Conservation (phyloP, 257 asterid species). For the Nicotiana undulata region DNA sequence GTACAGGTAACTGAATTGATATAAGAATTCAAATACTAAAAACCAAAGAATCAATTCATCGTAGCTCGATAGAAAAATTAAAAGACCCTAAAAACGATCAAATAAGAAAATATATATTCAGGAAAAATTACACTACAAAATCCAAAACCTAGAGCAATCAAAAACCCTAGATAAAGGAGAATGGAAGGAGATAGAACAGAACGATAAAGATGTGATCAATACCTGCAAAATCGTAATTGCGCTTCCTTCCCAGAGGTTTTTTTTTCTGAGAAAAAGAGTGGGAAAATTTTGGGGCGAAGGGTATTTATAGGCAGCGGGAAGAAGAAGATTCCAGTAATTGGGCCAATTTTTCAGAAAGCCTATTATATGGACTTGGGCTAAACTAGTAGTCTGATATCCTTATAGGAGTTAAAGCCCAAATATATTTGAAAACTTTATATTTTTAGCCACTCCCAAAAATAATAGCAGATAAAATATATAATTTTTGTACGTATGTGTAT, state of each 20-base stretch:
- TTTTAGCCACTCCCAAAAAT: too few relatives aligned
- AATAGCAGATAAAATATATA: too few relatives aligned
- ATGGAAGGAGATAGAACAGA: neutral
- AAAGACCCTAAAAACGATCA: neutral
- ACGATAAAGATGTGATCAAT: neutral
- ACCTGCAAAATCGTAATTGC: neutral
- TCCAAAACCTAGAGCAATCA: neutral
- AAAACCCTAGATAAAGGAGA: neutral
- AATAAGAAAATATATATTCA: neutral
- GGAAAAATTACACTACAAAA: neutral
- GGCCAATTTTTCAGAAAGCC: neutral
- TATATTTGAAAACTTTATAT: too few relatives aligned
- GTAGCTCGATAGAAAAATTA: neutral
- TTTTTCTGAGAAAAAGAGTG: neutral
- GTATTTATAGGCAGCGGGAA: neutral
- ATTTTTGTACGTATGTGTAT: too few relatives aligned
- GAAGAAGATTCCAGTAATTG: neutral
- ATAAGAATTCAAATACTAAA: neutral
- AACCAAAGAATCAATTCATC: neutral
- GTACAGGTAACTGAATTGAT: neutral
- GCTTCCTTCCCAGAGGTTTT: neutral
- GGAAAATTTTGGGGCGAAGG: neutral
- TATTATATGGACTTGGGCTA: neutral
- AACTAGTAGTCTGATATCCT: neutral
- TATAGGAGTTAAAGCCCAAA: neutral